These are phyloP conservation scores for Pyricularia pennisetigena DNA, from an alignment of 2,329 filamentous ascomycete species.

Conservation along the genomic window DNA sequence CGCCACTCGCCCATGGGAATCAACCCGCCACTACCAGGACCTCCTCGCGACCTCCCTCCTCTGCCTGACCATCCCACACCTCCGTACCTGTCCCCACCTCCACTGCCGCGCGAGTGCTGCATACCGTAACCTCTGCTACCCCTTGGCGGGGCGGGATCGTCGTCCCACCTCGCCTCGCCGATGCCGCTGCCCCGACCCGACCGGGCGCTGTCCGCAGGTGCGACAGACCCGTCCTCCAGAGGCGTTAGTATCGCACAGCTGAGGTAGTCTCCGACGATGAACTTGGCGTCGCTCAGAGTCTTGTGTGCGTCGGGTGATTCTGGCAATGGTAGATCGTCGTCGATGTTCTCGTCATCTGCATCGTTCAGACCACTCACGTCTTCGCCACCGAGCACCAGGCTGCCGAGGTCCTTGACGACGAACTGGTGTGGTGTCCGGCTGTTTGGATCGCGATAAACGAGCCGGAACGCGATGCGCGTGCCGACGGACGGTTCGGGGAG, in stretches of 20 bases:
- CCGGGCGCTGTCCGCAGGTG: constrained; percentile 45
- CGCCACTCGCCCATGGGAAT: constrained; percentile 54
- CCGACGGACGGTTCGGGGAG: constrained; percentile 69
- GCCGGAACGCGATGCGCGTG: constrained; percentile 76
- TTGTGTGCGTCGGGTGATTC: constrained; percentile 49
- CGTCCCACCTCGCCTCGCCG: constrained; percentile 21
- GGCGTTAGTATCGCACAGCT: constrained; percentile 74
- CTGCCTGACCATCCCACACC: neutral
- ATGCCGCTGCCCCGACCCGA: constrained; percentile 29
- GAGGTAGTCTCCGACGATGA: constrained; percentile 84
- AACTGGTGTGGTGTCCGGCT: constrained; percentile 40
- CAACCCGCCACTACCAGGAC: constrained; percentile 14
- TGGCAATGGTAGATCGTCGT: constrained; percentile 13
- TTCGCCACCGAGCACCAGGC: constrained; percentile 62
- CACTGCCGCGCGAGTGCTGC: constrained; percentile 8
- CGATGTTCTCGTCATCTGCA: constrained; percentile 24
- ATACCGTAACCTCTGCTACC: constrained; percentile 13
- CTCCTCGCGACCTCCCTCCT: constrained; percentile 11
- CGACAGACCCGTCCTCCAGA: constrained; percentile 55
- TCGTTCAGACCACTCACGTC: constrained; percentile 24
- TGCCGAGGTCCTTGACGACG: constrained; percentile 72
- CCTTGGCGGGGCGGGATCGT: constrained; percentile 6
- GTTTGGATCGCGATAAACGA: constrained; percentile 70
- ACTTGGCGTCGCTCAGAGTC: constrained; percentile 66
- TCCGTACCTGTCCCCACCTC: neutral